Evolutionary conservation across 768 basidiomycete species (phyloP).

Genomic region (Suillus placidus): DNA sequence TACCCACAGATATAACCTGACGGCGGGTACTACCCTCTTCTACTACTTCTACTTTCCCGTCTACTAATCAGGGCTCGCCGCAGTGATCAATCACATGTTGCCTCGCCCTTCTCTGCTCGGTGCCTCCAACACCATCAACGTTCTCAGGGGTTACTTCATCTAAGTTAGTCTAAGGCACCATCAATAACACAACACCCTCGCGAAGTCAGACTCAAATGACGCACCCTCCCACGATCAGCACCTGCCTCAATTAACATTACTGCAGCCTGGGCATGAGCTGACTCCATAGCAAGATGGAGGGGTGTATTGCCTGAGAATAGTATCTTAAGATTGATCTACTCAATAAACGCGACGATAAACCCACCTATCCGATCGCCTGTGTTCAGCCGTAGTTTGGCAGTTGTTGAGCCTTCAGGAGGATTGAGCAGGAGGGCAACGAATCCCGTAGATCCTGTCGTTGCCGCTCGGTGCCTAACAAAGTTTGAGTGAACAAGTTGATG

Average conservation of each 20-base stretch:
- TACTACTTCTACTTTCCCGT: conserved; percentile 36
- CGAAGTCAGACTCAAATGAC: conserved; percentile 29
- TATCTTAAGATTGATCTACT: neutral
- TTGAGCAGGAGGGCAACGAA: conserved; percentile 87
- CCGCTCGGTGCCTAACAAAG: conserved; percentile 81
- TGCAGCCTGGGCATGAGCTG: conserved; percentile 89
- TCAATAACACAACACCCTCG: neutral
- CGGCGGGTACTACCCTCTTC: conserved; percentile 26
- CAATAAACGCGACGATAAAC: conserved; percentile 13
- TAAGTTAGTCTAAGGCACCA: conserved; percentile 63
- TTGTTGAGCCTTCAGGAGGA: conserved; percentile 65
- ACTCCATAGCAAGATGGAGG: conserved; percentile 96
- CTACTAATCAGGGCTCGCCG: conserved; percentile 48
- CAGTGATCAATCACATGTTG: conserved; percentile 77
- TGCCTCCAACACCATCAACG: conserved; percentile 86
- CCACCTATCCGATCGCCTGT: conserved; percentile 79
- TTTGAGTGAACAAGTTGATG: conserved; percentile 2
- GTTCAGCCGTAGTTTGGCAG: conserved; percentile 79
- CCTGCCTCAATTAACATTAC: conserved; percentile 93
- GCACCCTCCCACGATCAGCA: conserved; percentile 85
- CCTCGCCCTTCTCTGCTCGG: conserved; percentile 80
- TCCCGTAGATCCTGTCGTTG: conserved; percentile 90
- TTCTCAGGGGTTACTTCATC: conserved; percentile 89
- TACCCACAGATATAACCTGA: neutral
- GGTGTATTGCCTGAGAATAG: conserved; percentile 82